Conservation (phyloP, 306 rosid genomes). For the Oemleria cerasiformis region DNA sequence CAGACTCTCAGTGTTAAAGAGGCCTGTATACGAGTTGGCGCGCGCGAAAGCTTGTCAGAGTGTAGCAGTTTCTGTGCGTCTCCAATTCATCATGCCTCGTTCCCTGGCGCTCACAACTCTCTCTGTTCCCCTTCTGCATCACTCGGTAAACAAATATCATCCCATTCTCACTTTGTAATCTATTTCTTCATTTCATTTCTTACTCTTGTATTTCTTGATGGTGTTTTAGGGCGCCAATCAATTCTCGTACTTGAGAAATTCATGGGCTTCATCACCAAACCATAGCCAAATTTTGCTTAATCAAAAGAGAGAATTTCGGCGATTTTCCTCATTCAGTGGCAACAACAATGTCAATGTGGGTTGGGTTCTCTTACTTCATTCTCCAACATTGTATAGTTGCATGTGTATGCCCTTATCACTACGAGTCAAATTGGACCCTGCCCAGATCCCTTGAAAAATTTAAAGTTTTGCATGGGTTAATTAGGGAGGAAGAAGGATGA, state of each 20-base stretch:
- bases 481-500: neutral
- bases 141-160: neutral
- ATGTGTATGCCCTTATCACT: neutral
- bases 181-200: neutral
- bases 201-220: conserved; percentile 3
- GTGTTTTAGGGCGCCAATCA: conserved; percentile 12
- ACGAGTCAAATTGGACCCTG: neutral
- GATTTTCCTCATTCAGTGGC: conserved; percentile 29
- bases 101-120: conserved; percentile 5
- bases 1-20: too few species aligned
- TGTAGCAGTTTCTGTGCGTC: neutral
- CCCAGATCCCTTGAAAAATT: neutral
- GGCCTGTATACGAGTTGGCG: neutral
- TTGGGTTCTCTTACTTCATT: conserved; percentile 9
- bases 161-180: neutral
- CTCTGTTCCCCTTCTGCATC: neutral
- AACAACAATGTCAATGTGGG: conserved; percentile 32
- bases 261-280: conserved; percentile 25
- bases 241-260: conserved; percentile 13
- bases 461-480: neutral
- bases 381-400: neutral
- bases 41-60: neutral
- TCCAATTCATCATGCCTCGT: conserved; percentile 4
- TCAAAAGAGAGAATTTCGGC: conserved; percentile 16
- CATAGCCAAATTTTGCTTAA: conserved; percentile 14